A percentile compares a stretch with the other conserved stretches of the same genome.
These are phyloP conservation scores for Lichtheimia corymbifera DNA, from an alignment of 371 early-diverging fungal genomes.

Conservation along the genomic window DNA sequence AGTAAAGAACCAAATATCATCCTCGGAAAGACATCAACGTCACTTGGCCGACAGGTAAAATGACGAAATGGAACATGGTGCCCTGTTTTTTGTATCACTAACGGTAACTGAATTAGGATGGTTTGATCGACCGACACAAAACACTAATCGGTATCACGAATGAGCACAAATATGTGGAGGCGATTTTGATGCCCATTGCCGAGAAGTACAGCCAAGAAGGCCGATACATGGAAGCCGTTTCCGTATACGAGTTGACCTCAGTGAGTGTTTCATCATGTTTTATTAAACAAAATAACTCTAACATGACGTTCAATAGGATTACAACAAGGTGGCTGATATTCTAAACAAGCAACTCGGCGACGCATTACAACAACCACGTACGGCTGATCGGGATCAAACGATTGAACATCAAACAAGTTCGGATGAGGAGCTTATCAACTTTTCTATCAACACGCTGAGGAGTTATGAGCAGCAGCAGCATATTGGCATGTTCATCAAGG, in stretches of 20 bases:
- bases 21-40: slow-evolving; percentile 46
- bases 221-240: slow-evolving; percentile 70
- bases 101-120: slow-evolving; percentile 29
- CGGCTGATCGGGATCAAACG: slow-evolving; percentile 3
- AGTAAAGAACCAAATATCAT: slow-evolving; percentile 57
- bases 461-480: slow-evolving; percentile 23
- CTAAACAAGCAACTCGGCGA: slow-evolving; percentile 72
- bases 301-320: slow-evolving; percentile 40
- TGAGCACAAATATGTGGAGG: slow-evolving; percentile 58
- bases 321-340: slow-evolving; percentile 75
- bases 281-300: not conserved
- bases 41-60: slow-evolving; percentile 2
- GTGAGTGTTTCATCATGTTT: slow-evolving; percentile 10
- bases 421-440: slow-evolving; percentile 16
- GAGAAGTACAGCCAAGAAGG: slow-evolving; percentile 68
- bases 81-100: not conserved
- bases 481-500: slow-evolving; percentile 15
- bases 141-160: slow-evolving; percentile 58
- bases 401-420: not conserved
- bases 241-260: slow-evolving; percentile 73
- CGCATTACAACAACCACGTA: slow-evolving; percentile 15
- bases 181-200: slow-evolving; percentile 69
- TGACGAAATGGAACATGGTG: not conserved
- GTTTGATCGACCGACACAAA: slow-evolving; percentile 65
- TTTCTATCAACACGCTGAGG: slow-evolving; percentile 11